Evolutionary conservation across 2,329 filamentous ascomycete genomes (phyloP).

Genomic region (Neofusicoccum ribis): DNA sequence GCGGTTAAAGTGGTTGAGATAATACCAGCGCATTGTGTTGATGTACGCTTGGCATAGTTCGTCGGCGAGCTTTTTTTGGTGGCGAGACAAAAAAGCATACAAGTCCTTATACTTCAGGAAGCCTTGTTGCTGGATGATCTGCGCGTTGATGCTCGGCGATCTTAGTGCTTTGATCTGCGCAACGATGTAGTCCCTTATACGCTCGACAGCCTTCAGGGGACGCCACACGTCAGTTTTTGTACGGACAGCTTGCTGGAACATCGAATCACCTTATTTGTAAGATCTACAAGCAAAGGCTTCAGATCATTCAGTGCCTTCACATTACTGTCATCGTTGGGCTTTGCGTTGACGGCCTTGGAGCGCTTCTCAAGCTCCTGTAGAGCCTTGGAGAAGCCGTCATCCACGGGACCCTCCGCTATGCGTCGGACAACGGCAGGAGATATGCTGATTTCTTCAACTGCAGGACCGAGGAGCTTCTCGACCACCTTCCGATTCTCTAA

Average conservation of each 20-base stretch:
- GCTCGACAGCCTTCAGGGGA: conserved; percentile 67
- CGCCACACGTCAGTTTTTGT: not conserved
- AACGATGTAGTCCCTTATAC: conserved; percentile 92
- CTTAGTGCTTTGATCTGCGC: conserved; percentile 90
- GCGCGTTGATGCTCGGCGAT: conserved; percentile 94
- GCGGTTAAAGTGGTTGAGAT: conserved; percentile 83
- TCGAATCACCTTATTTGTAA: conserved; percentile 70
- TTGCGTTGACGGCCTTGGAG: conserved; percentile 69
- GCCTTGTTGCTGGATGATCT: conserved; percentile 92
- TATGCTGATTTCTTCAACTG: conserved; percentile 89
- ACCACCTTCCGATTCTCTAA: conserved; percentile 87
- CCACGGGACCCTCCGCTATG: conserved; percentile 85
- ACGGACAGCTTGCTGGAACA: not conserved
- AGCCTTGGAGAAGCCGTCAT: conserved; percentile 83
- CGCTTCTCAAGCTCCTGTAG: conserved; percentile 82
- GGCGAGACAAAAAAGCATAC: conserved; percentile 78
- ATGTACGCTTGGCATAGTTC: conserved; percentile 93
- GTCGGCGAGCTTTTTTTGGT: conserved; percentile 79
- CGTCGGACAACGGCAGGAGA: conserved; percentile 80
- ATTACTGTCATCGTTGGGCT: conserved; percentile 60
- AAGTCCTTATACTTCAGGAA: conserved; percentile 87
- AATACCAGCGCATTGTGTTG: conserved; percentile 99
- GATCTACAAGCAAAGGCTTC: conserved; percentile 78
- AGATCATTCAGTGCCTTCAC: conserved; percentile 81
- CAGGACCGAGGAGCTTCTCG: conserved; percentile 80